Percentiles rank a stretch among this genome's conserved stretches.
Evolutionary conservation across 164 flowering plant species (phyloP).

Genomic region (Annona squamosa): DNA sequence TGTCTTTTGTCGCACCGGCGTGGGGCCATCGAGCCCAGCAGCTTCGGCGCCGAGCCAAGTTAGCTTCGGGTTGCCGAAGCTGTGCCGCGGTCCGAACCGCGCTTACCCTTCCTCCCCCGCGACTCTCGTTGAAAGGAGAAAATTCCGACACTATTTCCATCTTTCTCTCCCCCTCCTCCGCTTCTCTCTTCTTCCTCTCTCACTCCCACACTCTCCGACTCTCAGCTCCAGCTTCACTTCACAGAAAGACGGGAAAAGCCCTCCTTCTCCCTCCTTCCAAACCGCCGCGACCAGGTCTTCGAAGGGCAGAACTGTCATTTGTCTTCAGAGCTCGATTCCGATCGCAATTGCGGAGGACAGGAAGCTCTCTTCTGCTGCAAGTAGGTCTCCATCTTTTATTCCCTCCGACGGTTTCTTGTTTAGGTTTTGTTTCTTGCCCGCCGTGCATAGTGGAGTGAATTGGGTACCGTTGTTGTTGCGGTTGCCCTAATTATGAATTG

Average conservation of each 20-base stretch:
- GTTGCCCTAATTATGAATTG: not conserved
- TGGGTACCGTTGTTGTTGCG: not conserved
- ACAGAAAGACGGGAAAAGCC: not conserved
- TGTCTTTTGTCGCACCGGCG: too few relatives aligned
- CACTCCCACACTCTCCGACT: not conserved
- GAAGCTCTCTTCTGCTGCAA: not conserved
- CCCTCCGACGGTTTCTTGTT: not conserved
- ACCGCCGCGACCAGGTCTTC: not conserved
- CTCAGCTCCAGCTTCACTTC: not conserved
- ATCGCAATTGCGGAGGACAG: not conserved
- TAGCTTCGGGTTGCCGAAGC: not conserved
- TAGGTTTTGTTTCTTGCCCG: not conserved
- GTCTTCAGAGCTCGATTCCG: not conserved
- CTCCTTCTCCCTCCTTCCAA: not conserved
- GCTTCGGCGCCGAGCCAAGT: not conserved
- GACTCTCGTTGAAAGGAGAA: conserved; percentile 1
- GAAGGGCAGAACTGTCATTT: not conserved
- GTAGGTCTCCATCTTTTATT: not conserved
- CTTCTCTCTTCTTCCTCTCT: not conserved
- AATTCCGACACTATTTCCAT: not conserved
- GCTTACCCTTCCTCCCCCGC: not conserved
- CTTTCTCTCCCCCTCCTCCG: not conserved
- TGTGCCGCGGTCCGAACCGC: conserved; percentile 1
- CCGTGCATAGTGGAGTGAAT: not conserved
- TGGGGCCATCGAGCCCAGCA: not conserved